These are phyloP conservation scores for Magnolia changhungtana DNA, from an alignment of 164 flowering plant genomes.

Conservation along the genomic window DNA sequence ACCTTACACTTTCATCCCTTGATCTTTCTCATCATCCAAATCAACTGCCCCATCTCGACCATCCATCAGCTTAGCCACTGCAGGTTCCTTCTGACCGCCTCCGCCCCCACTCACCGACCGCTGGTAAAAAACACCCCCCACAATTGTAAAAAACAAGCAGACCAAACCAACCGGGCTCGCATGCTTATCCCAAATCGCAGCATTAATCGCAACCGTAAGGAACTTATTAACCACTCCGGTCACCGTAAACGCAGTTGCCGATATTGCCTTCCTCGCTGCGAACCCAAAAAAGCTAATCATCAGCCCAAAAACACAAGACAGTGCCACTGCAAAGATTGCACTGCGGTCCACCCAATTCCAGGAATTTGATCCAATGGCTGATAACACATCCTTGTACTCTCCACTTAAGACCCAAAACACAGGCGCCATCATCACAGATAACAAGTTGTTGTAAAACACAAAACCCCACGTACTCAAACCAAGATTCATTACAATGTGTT, in stretches of 20 bases:
- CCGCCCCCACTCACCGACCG: constrained; percentile 58
- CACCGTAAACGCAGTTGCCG: constrained; percentile 94
- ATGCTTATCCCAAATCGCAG: constrained; percentile 93
- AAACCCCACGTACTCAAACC: constrained; percentile 98
- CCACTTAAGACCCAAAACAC: constrained; percentile 74
- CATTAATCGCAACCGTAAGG: constrained; percentile 85
- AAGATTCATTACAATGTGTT: constrained; percentile 87
- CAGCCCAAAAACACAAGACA: constrained; percentile 87
- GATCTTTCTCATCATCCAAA: constrained; percentile 27
- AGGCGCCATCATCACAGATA: constrained; percentile 84
- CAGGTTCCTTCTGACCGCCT: constrained; percentile 20
- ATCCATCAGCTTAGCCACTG: constrained; percentile 38
- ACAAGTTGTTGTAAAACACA: constrained; percentile 78
- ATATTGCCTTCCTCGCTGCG: constrained; percentile 81
- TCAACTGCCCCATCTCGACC: constrained; percentile 33
- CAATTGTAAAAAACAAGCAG: constrained; percentile 67
- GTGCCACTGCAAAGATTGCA: constrained; percentile 57
- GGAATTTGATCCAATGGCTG: constrained; percentile 37
- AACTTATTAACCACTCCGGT: constrained; percentile 96
- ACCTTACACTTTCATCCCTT: constrained; percentile 43
- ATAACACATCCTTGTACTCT: constrained; percentile 66
- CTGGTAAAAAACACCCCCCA: constrained; percentile 86
- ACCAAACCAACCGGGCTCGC: constrained; percentile 81
- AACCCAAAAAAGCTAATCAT: constrained; percentile 91
- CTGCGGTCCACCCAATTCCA: constrained; percentile 42